Evolutionary conservation across 441 rosid species (phyloP).

Genomic region (Iberis amara): DNA sequence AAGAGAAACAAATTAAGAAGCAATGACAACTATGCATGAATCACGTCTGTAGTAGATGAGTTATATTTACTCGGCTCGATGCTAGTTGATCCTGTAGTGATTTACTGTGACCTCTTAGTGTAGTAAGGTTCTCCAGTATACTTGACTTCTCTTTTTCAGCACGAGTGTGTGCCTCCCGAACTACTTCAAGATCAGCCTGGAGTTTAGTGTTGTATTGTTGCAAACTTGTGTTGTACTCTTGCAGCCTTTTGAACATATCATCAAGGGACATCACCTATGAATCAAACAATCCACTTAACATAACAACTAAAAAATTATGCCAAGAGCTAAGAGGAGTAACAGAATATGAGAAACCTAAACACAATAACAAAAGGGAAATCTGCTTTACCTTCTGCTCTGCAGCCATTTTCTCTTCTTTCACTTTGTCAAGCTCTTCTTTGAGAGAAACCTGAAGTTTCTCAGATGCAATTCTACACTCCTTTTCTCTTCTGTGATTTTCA

Average conservation of each 20-base stretch:
- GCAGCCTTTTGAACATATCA: constrained; percentile 69
- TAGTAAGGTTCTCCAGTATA: constrained; percentile 67
- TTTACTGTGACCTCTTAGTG: constrained; percentile 65
- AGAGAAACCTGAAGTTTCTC: constrained; percentile 64
- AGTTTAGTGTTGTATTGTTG: constrained; percentile 71
- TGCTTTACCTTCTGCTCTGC: constrained; percentile 64
- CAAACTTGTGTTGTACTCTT: constrained; percentile 82
- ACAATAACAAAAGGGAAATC: not conserved
- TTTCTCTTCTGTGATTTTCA: constrained; percentile 52
- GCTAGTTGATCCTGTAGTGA: constrained; percentile 73
- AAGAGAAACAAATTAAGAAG: constrained; percentile 6
- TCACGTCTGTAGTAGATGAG: not conserved
- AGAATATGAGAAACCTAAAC: not conserved
- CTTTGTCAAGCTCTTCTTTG: constrained; percentile 60
- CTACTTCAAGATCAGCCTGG: constrained; percentile 50
- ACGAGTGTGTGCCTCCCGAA: constrained; percentile 48
- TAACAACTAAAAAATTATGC: constrained; percentile 4
- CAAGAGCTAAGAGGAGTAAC: constrained; percentile 1
- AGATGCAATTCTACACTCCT: constrained; percentile 51
- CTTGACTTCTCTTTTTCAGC: constrained; percentile 71
- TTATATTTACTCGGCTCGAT: constrained; percentile 52
- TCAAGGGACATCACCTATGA: constrained; percentile 57
- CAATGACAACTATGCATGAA: not conserved
- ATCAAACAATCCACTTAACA: constrained; percentile 21
- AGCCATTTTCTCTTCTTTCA: constrained; percentile 56